A percentile compares a stretch with the other conserved stretches of the same genome.
Conservation (phyloP, 2,329 filamentous ascomycete species). For the Penicillium hordei region DNA sequence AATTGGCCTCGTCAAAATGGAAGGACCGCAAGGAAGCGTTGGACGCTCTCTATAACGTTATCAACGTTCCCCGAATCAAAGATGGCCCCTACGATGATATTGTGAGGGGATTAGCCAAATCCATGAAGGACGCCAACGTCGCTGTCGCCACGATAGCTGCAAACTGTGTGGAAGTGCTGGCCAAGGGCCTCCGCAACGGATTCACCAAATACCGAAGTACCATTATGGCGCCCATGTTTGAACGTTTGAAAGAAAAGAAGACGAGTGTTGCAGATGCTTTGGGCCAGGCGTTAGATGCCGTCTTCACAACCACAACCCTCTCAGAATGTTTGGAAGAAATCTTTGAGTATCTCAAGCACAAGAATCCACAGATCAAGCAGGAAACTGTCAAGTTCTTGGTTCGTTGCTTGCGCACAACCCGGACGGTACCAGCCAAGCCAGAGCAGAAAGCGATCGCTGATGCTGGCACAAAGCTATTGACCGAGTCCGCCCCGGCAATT, state of each 20-base stretch:
- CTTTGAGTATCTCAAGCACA: conserved; percentile 78
- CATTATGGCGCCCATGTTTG: conserved; percentile 87
- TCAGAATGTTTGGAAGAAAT: conserved; percentile 91
- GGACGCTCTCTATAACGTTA: conserved; percentile 71
- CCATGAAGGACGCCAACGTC: conserved; percentile 98
- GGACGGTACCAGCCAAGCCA: conserved; percentile 77
- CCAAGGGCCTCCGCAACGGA: conserved; percentile 74
- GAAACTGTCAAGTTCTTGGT: conserved; percentile 93
- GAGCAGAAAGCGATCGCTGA: conserved; percentile 88
- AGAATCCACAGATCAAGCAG: conserved; percentile 97
- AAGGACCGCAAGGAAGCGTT: conserved; percentile 96
- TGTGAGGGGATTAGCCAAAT: conserved; percentile 80
- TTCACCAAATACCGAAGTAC: conserved; percentile 78
- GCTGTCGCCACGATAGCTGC: conserved; percentile 90
- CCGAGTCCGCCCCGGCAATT: conserved; percentile 82
- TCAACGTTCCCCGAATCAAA: conserved; percentile 89
- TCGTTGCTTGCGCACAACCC: conserved; percentile 77
- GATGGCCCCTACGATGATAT: conserved; percentile 86
- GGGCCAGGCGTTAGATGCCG: conserved; percentile 75
- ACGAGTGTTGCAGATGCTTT: conserved; percentile 82
- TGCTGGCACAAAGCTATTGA: conserved; percentile 80
- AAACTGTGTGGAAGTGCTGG: conserved; percentile 85
- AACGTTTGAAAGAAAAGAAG: conserved; percentile 97
- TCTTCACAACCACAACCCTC: conserved; percentile 66
- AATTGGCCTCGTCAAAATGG: conserved; percentile 89